Evolutionary conservation across 106 monocot genomes (phyloP).

Genomic region (Agapanthus africanus): DNA sequence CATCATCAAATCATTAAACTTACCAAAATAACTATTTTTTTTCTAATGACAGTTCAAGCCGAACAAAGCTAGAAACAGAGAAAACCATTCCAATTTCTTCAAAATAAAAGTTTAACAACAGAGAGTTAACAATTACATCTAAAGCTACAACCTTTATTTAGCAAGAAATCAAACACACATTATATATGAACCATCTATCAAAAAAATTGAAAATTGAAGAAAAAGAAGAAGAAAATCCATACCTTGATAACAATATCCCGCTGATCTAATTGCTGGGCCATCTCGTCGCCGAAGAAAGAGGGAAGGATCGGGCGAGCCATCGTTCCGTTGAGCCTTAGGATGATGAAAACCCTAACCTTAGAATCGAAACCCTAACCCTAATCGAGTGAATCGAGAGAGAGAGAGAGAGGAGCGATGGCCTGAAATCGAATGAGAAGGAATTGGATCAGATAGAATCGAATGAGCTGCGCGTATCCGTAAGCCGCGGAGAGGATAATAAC

Average conservation of each 20-base stretch:
- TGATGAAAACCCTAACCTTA: not conserved
- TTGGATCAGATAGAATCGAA: no score
- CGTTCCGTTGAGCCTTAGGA: not conserved
- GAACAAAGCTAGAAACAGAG: no score
- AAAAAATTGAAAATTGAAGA: not conserved
- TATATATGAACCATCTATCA: not conserved
- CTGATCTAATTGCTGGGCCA: not conserved
- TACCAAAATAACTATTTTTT: not conserved
- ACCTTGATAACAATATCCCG: constrained; percentile 2
- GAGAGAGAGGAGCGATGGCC: not conserved
- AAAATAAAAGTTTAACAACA: no score
- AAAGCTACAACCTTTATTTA: no score
- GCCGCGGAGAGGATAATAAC: not conserved
- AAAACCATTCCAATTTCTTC: no score
- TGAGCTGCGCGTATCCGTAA: not conserved
- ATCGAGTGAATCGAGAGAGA: not conserved
- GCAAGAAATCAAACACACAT: not conserved
- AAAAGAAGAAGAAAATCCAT: not conserved
- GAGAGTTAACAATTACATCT: no score
- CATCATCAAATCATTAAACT: not conserved
- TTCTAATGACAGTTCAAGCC: not conserved
- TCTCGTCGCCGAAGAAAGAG: not conserved
- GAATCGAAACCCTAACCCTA: not conserved
- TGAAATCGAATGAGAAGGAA: no score
- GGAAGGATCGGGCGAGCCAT: constrained; percentile 4